Evolutionary conservation across 1,284 basidiomycete genomes (phyloP), one percentile per base, ranked within the genome.

Genomic region (Irpex lacteus): DNA sequence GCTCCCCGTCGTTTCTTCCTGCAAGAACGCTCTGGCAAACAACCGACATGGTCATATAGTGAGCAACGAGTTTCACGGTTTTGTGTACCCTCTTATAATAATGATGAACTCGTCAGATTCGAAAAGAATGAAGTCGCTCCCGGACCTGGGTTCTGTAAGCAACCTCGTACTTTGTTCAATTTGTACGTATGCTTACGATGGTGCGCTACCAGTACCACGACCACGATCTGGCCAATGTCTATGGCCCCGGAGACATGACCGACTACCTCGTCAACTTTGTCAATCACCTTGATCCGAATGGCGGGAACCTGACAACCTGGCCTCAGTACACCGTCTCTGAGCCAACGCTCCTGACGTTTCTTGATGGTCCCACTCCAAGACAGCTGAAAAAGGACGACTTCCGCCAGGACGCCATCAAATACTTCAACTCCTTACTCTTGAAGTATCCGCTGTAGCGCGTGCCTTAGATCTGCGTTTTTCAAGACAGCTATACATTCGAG

Each of bases 1-100:
- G 82, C 77, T 0, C 82, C 83, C 2, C 74, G 84, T 21, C 38
- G 70, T 40, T 68, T 68, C 63, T 66, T 72, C 57, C 54, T 71
- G 32, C 59, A 82, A 50, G 70, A 76, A 37, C 73, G 72, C 1
- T 74, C 81, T 0, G 74, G 70, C 0, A 79, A 80, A 59, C 82
- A 85, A 66, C 72, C 75, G 8, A 76, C 77, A 0, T 86, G 84
- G 82, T 78, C 78, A 0, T 87, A 77, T 70, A 32, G 83, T 85
- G 66, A 60, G 77, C 72, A 5, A 9, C 8, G 8, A 11, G 32
- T 15, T 47, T n/a, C 11, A 11, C 57, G 19, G 34, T 32, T 5
- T 18, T 9, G 8, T 5, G 15, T 7, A 7, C 2, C 19, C 18
- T 34, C 32, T 34, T 32, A 54, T 36, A 21, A 19, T 19, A 21